phyloP scores from a whole-genome alignment of 768 basidiomycete species.

The Serendipita indica region DNA sequence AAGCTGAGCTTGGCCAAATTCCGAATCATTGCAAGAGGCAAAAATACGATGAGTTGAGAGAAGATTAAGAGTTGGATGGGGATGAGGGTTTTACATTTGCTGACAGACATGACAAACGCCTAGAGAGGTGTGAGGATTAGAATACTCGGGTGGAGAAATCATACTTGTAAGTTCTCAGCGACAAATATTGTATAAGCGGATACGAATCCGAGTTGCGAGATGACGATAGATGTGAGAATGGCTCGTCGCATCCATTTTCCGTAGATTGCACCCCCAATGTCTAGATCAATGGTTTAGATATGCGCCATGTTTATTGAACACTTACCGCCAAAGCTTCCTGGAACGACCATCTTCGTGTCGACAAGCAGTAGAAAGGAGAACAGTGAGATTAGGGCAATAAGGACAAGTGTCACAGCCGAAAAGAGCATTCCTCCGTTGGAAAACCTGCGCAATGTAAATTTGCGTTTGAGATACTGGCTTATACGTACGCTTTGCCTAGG shows the following conservation, averaged over 20 bases:
- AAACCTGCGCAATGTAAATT: constrained; percentile 38
- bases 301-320: constrained; percentile 1
- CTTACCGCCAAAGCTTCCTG: constrained; percentile 85
- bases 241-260: constrained; percentile 85
- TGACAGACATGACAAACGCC: constrained; percentile 71
- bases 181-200: constrained; percentile 92
- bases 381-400: constrained; percentile 74
- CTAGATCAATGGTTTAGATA: constrained; percentile 26
- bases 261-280: constrained; percentile 85
- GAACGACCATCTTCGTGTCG: constrained; percentile 72
- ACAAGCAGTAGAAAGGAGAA: constrained; percentile 90
- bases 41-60: constrained; percentile 68
- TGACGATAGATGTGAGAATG: constrained; percentile 72
- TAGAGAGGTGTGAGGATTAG: constrained; percentile 23
- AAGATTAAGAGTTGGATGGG: constrained; percentile 67
- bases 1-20: constrained; percentile 91
- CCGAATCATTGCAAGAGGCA: constrained; percentile 78
- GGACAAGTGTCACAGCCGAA: constrained; percentile 57
- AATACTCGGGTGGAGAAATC: not conserved
- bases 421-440: constrained; percentile 92
- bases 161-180: constrained; percentile 64
- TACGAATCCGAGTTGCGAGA: constrained; percentile 85
- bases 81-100: constrained; percentile 52
- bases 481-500: constrained; percentile 75
- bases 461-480: constrained; percentile 7